Conservation (phyloP, 2,329 filamentous ascomycete species). For the Magnaporthiopsis poae region DNA sequence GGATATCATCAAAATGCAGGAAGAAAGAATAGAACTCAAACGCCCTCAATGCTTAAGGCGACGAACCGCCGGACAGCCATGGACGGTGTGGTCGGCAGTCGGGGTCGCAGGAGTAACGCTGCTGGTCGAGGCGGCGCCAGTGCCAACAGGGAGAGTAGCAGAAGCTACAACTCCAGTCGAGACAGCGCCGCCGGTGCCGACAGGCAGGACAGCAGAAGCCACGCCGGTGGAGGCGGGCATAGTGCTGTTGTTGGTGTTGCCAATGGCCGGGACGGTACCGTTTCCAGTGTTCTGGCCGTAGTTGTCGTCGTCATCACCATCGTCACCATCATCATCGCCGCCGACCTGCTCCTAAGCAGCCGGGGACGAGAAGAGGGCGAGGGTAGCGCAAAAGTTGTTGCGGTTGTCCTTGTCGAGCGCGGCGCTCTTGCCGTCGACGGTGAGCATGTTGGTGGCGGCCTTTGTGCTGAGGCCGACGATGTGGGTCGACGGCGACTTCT, state of each 20-base stretch:
- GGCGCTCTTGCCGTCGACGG: conserved; percentile 43
- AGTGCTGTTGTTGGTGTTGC: neutral
- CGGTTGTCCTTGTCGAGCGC: conserved; percentile 52
- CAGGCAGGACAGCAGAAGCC: neutral
- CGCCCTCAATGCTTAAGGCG: neutral
- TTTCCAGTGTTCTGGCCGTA: too few species aligned
- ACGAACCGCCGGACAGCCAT: neutral
- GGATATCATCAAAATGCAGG: conserved; percentile 2
- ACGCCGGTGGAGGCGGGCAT: neutral
- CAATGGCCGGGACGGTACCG: too few species aligned
- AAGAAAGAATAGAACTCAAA: neutral
- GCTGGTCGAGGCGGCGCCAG: too few species aligned
- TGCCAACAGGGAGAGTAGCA: neutral
- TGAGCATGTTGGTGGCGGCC: conserved; percentile 64
- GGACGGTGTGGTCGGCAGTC: neutral
- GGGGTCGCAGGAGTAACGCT: neutral
- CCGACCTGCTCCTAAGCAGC: conserved; percentile 1
- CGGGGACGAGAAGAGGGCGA: conserved; percentile 38
- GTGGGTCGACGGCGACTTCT: conserved; percentile 49
- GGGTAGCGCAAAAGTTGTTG: conserved; percentile 54
- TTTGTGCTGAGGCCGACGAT: conserved; percentile 66
- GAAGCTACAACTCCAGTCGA: neutral
- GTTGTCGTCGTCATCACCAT: neutral
- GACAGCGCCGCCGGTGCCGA: neutral
- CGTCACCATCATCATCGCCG: neutral